A percentile compares a stretch with the other conserved stretches of the same genome.
phyloP scores from a whole-genome alignment of 2,329 filamentous ascomycete species.

The Botrytis aclada region DNA sequence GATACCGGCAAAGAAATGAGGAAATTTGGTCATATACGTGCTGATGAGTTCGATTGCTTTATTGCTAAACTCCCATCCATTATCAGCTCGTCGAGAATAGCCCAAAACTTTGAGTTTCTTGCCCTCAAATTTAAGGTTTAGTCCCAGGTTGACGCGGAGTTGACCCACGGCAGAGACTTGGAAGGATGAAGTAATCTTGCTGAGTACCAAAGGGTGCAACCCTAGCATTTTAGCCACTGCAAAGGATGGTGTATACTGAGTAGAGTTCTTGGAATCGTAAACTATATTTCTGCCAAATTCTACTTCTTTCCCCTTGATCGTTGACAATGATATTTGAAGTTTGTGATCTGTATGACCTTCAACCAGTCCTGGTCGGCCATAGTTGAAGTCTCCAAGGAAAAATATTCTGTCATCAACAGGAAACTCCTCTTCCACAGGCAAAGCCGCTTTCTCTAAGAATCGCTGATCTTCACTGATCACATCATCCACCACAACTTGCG shows the following conservation, averaged over 20 bases:
- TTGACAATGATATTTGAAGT: slow-evolving; percentile 74
- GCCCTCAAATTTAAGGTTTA: slow-evolving; percentile 96
- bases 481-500: slow-evolving; percentile 84
- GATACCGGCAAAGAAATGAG: slow-evolving; percentile 90
- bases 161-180: slow-evolving; percentile 78
- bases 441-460: slow-evolving; percentile 84
- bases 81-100: slow-evolving; percentile 81
- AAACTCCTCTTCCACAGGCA: slow-evolving; percentile 90
- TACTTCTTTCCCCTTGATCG: slow-evolving; percentile 67
- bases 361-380: slow-evolving; percentile 85
- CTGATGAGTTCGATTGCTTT: slow-evolving; percentile 77
- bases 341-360: slow-evolving; percentile 70
- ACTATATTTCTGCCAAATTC: slow-evolving; percentile 81
- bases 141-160: slow-evolving; percentile 75
- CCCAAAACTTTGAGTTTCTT: slow-evolving; percentile 95
- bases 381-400: slow-evolving; percentile 91
- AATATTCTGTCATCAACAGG: slow-evolving; percentile 79
- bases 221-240: slow-evolving; percentile 79
- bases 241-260: slow-evolving; percentile 81
- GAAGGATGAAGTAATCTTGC: slow-evolving; percentile 95
- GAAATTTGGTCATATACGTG: slow-evolving; percentile 90
- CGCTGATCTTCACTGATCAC: slow-evolving; percentile 89
- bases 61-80: slow-evolving; percentile 93
- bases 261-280: slow-evolving; percentile 62
- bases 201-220: slow-evolving; percentile 82